A percentile compares a stretch with the other conserved stretches of the same genome.
These are phyloP conservation scores for Mycena vitilis DNA, from an alignment of 768 basidiomycete genomes.

Conservation along the genomic window DNA sequence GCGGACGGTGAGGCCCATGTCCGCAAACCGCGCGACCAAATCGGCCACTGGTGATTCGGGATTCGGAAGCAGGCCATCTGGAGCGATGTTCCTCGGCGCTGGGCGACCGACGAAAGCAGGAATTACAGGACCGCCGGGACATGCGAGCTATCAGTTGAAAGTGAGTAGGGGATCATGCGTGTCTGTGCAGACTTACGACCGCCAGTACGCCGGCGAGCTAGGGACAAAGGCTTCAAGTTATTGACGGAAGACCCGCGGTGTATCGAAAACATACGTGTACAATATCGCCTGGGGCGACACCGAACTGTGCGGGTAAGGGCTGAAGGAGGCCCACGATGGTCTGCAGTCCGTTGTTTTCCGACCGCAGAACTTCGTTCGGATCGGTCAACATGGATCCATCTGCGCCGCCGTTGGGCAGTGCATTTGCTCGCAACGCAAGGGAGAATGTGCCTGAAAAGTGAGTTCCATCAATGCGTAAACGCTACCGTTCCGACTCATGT, in stretches of 20 bases:
- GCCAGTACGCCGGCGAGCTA: constrained; percentile 28
- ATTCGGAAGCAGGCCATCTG: constrained; percentile 25
- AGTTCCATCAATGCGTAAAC: not conserved
- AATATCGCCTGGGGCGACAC: constrained; percentile 31
- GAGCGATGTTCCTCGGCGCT: constrained; percentile 13
- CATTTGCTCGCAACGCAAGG: not conserved
- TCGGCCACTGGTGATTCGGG: constrained; percentile 14
- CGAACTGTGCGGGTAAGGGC: constrained; percentile 24
- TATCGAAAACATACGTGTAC: constrained; percentile 16
- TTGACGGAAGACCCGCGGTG: not conserved
- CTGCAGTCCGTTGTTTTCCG: constrained; percentile 34
- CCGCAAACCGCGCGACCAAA: constrained; percentile 29
- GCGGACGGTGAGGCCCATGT: constrained; percentile 29
- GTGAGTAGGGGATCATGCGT: not conserved
- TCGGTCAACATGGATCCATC: constrained; percentile 32
- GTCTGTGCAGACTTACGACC: constrained; percentile 1
- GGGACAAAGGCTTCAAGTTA: not conserved
- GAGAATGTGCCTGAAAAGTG: constrained; percentile 26
- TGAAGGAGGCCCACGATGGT: constrained; percentile 25
- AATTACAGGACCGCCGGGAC: constrained; percentile 33
- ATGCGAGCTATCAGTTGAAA: constrained; percentile 21
- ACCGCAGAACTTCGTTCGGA: constrained; percentile 24
- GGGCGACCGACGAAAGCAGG: constrained; percentile 32
- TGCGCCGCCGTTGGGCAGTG: constrained; percentile 26
- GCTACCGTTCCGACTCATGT: too few relatives aligned